Base-by-base conservation (phyloP, 2,329 filamentous ascomycete genomes). In the Paramyrothecium roridum region DNA sequence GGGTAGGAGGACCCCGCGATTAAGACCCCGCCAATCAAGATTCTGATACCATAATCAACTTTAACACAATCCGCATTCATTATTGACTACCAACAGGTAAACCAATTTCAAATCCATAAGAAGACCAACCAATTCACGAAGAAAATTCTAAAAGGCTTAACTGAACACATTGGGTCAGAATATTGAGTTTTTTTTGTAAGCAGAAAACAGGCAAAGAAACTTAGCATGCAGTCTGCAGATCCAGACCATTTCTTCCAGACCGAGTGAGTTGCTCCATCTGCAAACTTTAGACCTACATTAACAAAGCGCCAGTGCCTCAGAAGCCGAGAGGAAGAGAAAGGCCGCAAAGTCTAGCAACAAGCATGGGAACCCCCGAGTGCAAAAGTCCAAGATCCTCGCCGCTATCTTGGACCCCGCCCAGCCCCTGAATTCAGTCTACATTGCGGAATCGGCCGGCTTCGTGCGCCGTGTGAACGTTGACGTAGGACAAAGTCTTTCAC, bases 181-280 rank as follows among this genome's bases (percentile, higher is more conserved):
- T n/a, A n/a, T n/a, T n/a, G n/a, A n/a, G n/a, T n/a, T n/a, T n/a
- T n/a, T n/a, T n/a, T n/a, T n/a, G n/a, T n/a, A n/a, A n/a, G n/a
- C n/a, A n/a, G n/a, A n/a, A n/a, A n/a, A 21, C 20, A 48, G 20
- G 23, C 46, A 48, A 22, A 23, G 11, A 50, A 26, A 16, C 23
- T 56, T 59, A 87, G 84, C 78, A 88, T 89, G 71, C 82, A 85
- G 59, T 89, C 89, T 26, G 81, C 83, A 52, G 84, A 96, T 67
- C 82, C 87, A 52, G 87, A 89, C 30, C 85, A 95, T 68, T 98
- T 96, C 78, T 98, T 98, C 69, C 90, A 97, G 73, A 96, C 92
- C 30, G 89, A 93, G 91, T 95, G 76, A 73, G 86, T 71, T 22
- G 68, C 20, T 67, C 56, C 16, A 50, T 19, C 19, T 19, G 26